phyloP scores from a whole-genome alignment of 2,329 filamentous ascomycete genomes.

The Dissoconium aciculare region DNA sequence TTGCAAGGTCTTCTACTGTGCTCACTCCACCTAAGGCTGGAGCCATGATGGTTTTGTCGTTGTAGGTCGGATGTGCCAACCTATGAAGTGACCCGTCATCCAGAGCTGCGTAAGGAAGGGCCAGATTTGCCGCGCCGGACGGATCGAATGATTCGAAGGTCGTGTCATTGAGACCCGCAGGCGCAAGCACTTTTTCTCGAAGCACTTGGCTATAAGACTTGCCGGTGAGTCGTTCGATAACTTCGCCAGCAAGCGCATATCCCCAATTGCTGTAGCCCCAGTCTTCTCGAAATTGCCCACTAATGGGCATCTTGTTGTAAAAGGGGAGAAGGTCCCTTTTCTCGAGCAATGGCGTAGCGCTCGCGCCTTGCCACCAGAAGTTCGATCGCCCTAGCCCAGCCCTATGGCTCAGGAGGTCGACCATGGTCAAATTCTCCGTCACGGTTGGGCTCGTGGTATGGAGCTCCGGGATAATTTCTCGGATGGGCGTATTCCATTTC shows the following conservation, averaged over 20 bases:
- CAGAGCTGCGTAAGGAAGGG: background rate
- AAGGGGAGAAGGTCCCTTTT: background rate
- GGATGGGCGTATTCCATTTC: background rate
- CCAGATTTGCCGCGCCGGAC: background rate
- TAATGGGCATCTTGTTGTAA: background rate
- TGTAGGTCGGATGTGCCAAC: background rate
- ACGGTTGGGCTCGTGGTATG: background rate
- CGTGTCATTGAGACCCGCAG: background rate
- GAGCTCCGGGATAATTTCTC: background rate
- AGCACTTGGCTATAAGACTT: background rate
- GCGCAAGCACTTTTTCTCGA: background rate
- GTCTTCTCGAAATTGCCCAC: background rate
- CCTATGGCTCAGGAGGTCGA: background rate
- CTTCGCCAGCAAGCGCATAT: background rate
- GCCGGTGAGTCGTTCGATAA: background rate
- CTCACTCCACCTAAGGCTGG: background rate
- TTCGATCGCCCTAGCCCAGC: background rate
- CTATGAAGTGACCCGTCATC: background rate
- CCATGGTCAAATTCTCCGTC: background rate
- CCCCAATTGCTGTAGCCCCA: slow-evolving; percentile 1
- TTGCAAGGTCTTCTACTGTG: background rate
- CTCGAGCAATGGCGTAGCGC: background rate
- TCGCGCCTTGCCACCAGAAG: background rate
- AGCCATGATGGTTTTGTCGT: background rate
- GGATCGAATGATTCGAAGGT: background rate